These are phyloP conservation scores for Plantago major DNA, from an alignment of 257 asterid genomes.

Conservation along the genomic window DNA sequence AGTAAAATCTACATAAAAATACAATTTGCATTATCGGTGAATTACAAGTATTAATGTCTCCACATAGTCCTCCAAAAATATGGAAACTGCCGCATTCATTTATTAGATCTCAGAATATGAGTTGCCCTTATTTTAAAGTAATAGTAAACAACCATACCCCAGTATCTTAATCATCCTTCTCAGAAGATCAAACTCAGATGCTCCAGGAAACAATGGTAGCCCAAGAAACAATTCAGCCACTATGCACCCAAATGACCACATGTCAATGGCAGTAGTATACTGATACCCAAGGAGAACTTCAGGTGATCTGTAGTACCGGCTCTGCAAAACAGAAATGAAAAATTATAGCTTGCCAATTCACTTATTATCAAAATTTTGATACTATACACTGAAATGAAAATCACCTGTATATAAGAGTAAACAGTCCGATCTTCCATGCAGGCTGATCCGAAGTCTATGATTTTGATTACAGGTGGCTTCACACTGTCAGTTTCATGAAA, in stretches of 20 bases:
- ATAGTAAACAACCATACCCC: slow-evolving; percentile 51
- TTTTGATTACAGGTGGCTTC: slow-evolving; percentile 89
- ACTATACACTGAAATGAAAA: slow-evolving; percentile 13
- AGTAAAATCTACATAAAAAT: neutral
- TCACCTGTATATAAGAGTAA: slow-evolving; percentile 95
- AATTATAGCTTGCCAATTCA: slow-evolving; percentile 21
- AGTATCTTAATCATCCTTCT: slow-evolving; percentile 92
- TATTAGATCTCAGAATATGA: slow-evolving; percentile 8
- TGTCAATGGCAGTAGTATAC: slow-evolving; percentile 96
- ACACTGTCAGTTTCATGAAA: slow-evolving; percentile 55
- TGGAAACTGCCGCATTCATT: slow-evolving; percentile 11
- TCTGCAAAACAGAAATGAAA: slow-evolving; percentile 48
- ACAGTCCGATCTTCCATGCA: slow-evolving; percentile 95
- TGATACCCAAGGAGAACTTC: slow-evolving; percentile 99
- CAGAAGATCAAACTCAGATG: slow-evolving; percentile 95
- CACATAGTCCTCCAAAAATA: neutral
- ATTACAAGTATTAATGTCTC: neutral
- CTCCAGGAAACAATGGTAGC: slow-evolving; percentile 97
- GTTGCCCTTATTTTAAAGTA: slow-evolving; percentile 14
- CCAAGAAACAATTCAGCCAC: slow-evolving; percentile 95
- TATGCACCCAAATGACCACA: slow-evolving; percentile 99
- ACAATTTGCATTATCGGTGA: neutral
- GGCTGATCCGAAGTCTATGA: slow-evolving; percentile 99
- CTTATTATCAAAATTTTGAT: slow-evolving; percentile 18
- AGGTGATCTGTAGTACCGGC: slow-evolving; percentile 98